Conservation (phyloP, 1,139 yeast genomes). For the Suhomyces ambrosiae region DNA sequence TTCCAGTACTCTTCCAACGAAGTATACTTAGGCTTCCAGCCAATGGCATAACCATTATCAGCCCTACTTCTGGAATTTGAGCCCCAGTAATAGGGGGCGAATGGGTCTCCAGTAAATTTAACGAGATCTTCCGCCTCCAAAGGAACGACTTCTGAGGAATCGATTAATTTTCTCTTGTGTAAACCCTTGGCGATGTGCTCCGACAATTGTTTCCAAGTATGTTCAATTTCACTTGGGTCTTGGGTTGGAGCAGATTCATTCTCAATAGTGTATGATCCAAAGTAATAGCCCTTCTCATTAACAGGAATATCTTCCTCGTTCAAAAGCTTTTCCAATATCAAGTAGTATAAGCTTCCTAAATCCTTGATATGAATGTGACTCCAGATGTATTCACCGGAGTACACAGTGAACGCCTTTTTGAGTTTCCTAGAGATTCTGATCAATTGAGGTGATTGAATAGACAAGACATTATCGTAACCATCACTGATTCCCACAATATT, state of each 20-base stretch:
- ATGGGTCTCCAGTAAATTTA: slow-evolving; percentile 17
- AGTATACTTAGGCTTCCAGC: slow-evolving; percentile 28
- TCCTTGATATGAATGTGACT: slow-evolving; percentile 40
- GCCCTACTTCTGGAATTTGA: slow-evolving; percentile 34
- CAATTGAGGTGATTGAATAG: slow-evolving; percentile 37
- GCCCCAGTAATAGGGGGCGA: slow-evolving; percentile 33
- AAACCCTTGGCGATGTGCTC: slow-evolving; percentile 24
- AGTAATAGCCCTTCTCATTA: slow-evolving; percentile 39
- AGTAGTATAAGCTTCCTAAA: slow-evolving; percentile 34
- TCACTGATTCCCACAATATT: slow-evolving; percentile 28
- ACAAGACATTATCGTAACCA: slow-evolving; percentile 36
- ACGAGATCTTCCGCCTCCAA: slow-evolving; percentile 21
- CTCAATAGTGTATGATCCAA: slow-evolving; percentile 27
- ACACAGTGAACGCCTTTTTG: slow-evolving; percentile 32
- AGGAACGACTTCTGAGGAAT: slow-evolving; percentile 21
- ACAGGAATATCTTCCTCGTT: slow-evolving; percentile 27
- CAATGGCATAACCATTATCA: slow-evolving; percentile 27
- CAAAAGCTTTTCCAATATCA: slow-evolving; percentile 26
- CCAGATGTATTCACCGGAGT: slow-evolving; percentile 39
- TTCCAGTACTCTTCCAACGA: slow-evolving; percentile 20
- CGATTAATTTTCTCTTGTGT: slow-evolving; percentile 17
- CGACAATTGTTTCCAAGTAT: slow-evolving; percentile 36
- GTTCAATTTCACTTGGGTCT: slow-evolving; percentile 25
- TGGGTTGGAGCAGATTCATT: slow-evolving; percentile 22
- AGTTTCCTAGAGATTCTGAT: slow-evolving; percentile 24